A percentile compares a stretch with the other conserved stretches of the same genome.
Evolutionary conservation across 1,284 basidiomycete species (phyloP).

Genomic region (Anthracocystis walkeri): DNA sequence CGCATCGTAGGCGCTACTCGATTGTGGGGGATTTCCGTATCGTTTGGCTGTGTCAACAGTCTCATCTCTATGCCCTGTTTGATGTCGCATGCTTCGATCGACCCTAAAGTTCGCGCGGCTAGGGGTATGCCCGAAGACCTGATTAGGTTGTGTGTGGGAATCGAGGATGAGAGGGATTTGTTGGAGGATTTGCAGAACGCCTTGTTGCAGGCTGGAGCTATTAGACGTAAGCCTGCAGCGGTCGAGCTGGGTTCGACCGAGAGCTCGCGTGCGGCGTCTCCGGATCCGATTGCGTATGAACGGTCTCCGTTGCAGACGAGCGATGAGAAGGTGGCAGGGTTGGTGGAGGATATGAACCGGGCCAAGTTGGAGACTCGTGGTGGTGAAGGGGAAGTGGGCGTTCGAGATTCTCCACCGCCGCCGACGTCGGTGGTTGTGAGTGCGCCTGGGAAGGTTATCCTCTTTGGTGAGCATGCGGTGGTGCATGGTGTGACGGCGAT

Average conservation of each 20-base stretch:
- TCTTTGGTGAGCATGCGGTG: conserved; percentile 99
- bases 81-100: conserved; percentile 99
- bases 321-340: conserved; percentile 40
- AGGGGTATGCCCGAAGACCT: conserved; percentile 96
- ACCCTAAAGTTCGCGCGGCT: conserved; percentile 88
- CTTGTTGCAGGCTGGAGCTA: conserved; percentile 89
- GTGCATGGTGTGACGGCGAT: conserved; percentile 97
- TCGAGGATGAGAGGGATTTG: conserved; percentile 92
- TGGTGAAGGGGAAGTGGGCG: conserved; percentile 53
- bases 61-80: conserved; percentile 99
- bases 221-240: conserved; percentile 69
- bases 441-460: conserved; percentile 94
- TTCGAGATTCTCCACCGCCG: conserved; percentile 27
- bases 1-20: conserved; percentile 90
- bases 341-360: conserved; percentile 55
- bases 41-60: conserved; percentile 97
- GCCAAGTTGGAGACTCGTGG: conserved; percentile 61
- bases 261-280: conserved; percentile 44
- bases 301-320: conserved; percentile 42
- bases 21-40: conserved; percentile 97
- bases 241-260: conserved; percentile 9
- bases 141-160: conserved; percentile 97
- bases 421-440: conserved; percentile 61
- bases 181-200: conserved; percentile 95
- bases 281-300: conserved; percentile 40